phyloP scores from a whole-genome alignment of 768 basidiomycete genomes.

The Cystobasidium tubakii region DNA sequence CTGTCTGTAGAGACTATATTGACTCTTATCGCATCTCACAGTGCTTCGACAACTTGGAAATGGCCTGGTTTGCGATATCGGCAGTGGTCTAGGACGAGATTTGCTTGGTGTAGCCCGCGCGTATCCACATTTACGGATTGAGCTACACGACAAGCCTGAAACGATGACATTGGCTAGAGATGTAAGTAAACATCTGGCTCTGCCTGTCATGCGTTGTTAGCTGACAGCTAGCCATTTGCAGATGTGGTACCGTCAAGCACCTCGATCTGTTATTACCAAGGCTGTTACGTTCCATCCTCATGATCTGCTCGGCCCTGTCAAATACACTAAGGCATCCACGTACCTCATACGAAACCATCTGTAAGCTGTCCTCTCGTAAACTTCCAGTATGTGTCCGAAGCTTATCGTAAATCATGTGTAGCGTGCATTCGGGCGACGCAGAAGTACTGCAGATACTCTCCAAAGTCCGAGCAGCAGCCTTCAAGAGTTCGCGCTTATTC shows the following conservation, averaged over 20 bases:
- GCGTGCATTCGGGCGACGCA: conserved; percentile 31
- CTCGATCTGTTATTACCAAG: conserved; percentile 29
- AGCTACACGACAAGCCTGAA: conserved; percentile 35
- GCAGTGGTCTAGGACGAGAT: conserved; percentile 24
- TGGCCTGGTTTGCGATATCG: conserved; percentile 31
- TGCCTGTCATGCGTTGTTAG: not conserved
- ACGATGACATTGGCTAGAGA: conserved; percentile 28
- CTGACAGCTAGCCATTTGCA: not conserved
- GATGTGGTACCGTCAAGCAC: conserved; percentile 35
- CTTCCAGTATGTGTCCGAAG: not conserved
- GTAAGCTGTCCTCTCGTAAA: not conserved
- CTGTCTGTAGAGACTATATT: not conserved
- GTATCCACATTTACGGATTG: conserved; percentile 27
- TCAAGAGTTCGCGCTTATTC: conserved; percentile 26
- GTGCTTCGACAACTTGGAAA: conserved; percentile 18
- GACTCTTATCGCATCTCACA: not conserved
- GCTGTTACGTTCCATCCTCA: conserved; percentile 33
- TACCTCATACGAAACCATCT: conserved; percentile 32
- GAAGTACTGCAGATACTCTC: conserved; percentile 22
- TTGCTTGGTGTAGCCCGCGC: conserved; percentile 26
- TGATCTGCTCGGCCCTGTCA: conserved; percentile 29
- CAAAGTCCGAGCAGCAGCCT: conserved; percentile 18
- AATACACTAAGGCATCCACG: conserved; percentile 19
- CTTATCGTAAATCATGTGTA: not conserved
- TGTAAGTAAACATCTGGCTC: not conserved